phyloP scores from a whole-genome alignment of 148 eudicot species.

The Drosera capensis region DNA sequence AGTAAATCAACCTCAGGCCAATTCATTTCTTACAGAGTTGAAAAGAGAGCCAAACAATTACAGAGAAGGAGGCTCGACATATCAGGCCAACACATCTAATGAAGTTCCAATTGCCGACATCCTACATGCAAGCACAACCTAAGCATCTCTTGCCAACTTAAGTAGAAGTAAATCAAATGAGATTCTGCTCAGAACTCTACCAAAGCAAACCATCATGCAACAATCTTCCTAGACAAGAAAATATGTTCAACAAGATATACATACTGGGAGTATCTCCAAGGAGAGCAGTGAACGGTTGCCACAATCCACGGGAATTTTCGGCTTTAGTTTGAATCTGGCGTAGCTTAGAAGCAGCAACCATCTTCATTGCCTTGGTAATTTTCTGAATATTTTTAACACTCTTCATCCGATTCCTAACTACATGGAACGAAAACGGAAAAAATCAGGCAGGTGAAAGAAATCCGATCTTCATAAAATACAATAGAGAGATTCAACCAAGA shows the following conservation, averaged over 20 bases:
- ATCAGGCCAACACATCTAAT: too few species aligned
- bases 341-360: slow-evolving; percentile 99
- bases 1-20: too few species aligned
- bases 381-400: slow-evolving; percentile 95
- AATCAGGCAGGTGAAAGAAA: background rate
- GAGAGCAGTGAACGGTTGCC: slow-evolving; percentile 99
- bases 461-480: background rate
- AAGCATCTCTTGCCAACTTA: background rate
- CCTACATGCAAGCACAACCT: background rate
- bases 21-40: too few species aligned
- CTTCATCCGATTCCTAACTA: slow-evolving; percentile 96
- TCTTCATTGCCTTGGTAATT: slow-evolving; percentile 99
- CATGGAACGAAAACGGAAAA: slow-evolving; percentile 6
- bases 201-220: background rate
- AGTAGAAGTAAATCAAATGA: background rate
- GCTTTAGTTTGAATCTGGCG: slow-evolving; percentile 77
- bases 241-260: slow-evolving; percentile 8
- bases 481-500: background rate
- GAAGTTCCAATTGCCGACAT: background rate
- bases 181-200: background rate
- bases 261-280: slow-evolving; percentile 93
- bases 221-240: background rate
- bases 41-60: too few species aligned
- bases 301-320: slow-evolving; percentile 93
- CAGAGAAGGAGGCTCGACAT: too few species aligned